Evolutionary conservation across 495 filamentous ascomycete genomes (phyloP).

Genomic region (Aspergillus bertholletiae): DNA sequence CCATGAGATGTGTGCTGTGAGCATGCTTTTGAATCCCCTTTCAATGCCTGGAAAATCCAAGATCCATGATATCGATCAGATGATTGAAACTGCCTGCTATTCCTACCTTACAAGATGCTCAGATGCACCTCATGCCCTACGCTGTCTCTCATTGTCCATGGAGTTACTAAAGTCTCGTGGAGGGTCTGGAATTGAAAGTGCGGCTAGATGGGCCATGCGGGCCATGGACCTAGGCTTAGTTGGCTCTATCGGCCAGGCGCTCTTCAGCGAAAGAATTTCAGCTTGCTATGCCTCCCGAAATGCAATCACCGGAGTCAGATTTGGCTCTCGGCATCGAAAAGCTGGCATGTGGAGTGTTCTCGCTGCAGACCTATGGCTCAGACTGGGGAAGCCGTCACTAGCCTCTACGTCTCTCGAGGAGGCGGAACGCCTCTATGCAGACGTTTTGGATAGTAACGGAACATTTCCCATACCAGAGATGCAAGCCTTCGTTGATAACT

Average conservation of each 20-base stretch:
- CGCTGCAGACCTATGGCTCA: constrained; percentile 78
- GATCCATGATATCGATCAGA: constrained; percentile 74
- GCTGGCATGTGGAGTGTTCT: constrained; percentile 87
- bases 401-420: constrained; percentile 69
- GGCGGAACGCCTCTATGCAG: constrained; percentile 64
- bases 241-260: constrained; percentile 68
- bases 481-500: constrained; percentile 55
- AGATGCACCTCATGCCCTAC: constrained; percentile 68
- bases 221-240: constrained; percentile 74
- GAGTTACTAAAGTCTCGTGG: constrained; percentile 80
- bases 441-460: constrained; percentile 52
- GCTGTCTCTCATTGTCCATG: constrained; percentile 69
- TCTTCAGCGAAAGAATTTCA: constrained; percentile 80
- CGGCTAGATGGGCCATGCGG: constrained; percentile 77
- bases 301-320: constrained; percentile 57
- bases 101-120: constrained; percentile 85
- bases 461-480: constrained; percentile 55
- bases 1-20: constrained; percentile 88
- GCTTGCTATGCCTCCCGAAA: constrained; percentile 75
- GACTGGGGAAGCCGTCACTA: constrained; percentile 62
- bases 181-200: constrained; percentile 77
- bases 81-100: constrained; percentile 84
- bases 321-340: constrained; percentile 72
- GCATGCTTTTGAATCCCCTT: constrained; percentile 69
- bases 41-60: constrained; percentile 67